Evolutionary conservation across 1,139 yeast genomes (phyloP).

Genomic region (Hyphopichia khmerensis): DNA sequence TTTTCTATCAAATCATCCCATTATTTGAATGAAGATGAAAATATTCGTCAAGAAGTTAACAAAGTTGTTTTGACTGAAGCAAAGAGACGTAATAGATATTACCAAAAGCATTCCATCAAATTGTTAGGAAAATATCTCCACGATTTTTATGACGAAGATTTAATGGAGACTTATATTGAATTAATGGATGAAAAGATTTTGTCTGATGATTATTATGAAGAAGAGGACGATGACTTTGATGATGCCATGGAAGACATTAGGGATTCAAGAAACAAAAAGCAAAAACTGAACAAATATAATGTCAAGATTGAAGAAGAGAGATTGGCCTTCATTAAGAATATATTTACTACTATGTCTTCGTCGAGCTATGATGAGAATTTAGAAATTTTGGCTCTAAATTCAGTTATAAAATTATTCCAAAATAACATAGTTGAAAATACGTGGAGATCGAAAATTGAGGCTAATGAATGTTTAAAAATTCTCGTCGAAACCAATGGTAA

Average conservation of each 20-base stretch:
- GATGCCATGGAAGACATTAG: slow-evolving; percentile 26
- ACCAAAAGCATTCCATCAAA: slow-evolving; percentile 55
- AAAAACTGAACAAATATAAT: slow-evolving; percentile 23
- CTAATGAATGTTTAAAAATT: slow-evolving; percentile 35
- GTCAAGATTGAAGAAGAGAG: slow-evolving; percentile 39
- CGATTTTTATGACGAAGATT: slow-evolving; percentile 39
- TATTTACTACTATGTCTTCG: slow-evolving; percentile 29
- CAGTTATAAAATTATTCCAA: slow-evolving; percentile 21
- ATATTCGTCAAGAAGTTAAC: slow-evolving; percentile 32
- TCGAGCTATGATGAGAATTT: slow-evolving; percentile 16
- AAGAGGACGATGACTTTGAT: slow-evolving; percentile 24
- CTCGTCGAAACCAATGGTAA: slow-evolving; percentile 8
- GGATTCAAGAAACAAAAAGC: slow-evolving; percentile 11
- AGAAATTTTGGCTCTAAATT: slow-evolving; percentile 22
- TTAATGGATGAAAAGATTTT: slow-evolving; percentile 32
- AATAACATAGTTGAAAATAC: slow-evolving; percentile 41
- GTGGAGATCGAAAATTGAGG: slow-evolving; percentile 57
- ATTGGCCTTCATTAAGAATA: slow-evolving; percentile 29
- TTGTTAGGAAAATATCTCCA: slow-evolving; percentile 50
- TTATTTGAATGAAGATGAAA: slow-evolving; percentile 20
- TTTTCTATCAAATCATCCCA: slow-evolving; percentile 48
- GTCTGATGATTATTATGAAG: slow-evolving; percentile 29
- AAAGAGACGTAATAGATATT: slow-evolving; percentile 62
- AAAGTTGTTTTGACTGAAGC: slow-evolving; percentile 59
- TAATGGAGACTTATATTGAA: slow-evolving; percentile 38